phyloP scores from a whole-genome alignment of 2,329 filamentous ascomycete species.

The Beauveria australis region DNA sequence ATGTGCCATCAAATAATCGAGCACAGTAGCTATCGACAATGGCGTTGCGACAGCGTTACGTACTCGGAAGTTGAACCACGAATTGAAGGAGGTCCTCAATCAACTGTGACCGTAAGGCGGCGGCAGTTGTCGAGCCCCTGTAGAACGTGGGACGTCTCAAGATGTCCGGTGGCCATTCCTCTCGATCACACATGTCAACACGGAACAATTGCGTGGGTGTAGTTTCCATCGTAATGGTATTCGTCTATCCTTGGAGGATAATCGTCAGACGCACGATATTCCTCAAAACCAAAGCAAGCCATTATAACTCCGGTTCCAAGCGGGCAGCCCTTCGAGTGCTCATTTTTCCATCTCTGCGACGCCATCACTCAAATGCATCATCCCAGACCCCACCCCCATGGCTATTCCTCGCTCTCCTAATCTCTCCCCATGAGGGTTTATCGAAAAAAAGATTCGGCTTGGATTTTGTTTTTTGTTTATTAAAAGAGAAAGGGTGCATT shows the following conservation, averaged over 20 bases:
- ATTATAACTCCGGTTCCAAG: slow-evolving; percentile 38
- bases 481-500: slow-evolving; percentile 15
- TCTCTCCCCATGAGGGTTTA: slow-evolving; percentile 5
- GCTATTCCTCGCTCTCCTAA: slow-evolving; percentile 8
- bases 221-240: slow-evolving; percentile 26
- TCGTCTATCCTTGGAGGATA: slow-evolving; percentile 35
- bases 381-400: slow-evolving; percentile 3
- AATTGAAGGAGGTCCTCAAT: neutral
- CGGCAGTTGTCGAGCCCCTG: neutral
- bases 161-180: neutral
- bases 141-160: neutral
- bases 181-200: neutral
- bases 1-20: no score
- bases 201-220: neutral
- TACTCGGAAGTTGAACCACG: neutral
- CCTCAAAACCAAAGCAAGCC: slow-evolving; percentile 36
- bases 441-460: slow-evolving; percentile 11
- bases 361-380: slow-evolving; percentile 17
- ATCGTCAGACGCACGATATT: slow-evolving; percentile 34
- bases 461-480: slow-evolving; percentile 9
- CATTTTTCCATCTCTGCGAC: slow-evolving; percentile 20
- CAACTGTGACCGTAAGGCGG: neutral
- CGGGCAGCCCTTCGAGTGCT: slow-evolving; percentile 32
- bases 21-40: no score
- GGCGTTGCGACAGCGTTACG: neutral